Conservation (phyloP, 352 stramenopile genomes). For the Stramenopiles sp. region DNA sequence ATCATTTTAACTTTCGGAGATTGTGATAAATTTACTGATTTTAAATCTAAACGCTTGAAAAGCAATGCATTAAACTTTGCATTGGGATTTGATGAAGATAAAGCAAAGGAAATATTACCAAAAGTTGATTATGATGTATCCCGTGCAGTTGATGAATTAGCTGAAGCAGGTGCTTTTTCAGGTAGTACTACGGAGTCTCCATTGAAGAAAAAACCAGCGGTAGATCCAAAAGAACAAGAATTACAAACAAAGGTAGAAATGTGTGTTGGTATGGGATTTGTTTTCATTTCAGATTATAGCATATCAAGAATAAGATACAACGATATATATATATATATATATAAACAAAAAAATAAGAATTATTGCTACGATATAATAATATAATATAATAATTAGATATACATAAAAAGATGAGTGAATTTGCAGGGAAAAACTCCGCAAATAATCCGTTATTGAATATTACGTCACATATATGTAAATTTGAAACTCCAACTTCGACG, state of each 20-base stretch:
- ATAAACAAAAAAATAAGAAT: no score
- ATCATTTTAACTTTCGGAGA: neutral
- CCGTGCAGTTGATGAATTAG: neutral
- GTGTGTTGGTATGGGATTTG: constrained; percentile 1
- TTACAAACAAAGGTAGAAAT: neutral
- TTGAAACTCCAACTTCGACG: neutral
- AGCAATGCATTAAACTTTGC: neutral
- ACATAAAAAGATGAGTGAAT: neutral
- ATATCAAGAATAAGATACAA: no score
- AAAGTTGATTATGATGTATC: neutral
- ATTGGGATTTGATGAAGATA: neutral
- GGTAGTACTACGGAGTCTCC: neutral
- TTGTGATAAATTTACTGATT: neutral
- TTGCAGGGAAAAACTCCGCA: neutral
- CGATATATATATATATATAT: no score
- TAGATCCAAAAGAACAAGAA: neutral
- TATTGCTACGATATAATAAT: no score
- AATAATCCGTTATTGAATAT: neutral
- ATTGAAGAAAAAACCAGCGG: neutral
- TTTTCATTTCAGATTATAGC: no score
- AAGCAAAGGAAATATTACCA: neutral
- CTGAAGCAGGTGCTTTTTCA: neutral
- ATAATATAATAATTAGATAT: no score
- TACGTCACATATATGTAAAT: neutral
- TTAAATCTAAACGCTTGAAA: neutral